Evolutionary conservation across 1,284 basidiomycete species (phyloP).

Genomic region (Pseudozyma tsukubaensis): DNA sequence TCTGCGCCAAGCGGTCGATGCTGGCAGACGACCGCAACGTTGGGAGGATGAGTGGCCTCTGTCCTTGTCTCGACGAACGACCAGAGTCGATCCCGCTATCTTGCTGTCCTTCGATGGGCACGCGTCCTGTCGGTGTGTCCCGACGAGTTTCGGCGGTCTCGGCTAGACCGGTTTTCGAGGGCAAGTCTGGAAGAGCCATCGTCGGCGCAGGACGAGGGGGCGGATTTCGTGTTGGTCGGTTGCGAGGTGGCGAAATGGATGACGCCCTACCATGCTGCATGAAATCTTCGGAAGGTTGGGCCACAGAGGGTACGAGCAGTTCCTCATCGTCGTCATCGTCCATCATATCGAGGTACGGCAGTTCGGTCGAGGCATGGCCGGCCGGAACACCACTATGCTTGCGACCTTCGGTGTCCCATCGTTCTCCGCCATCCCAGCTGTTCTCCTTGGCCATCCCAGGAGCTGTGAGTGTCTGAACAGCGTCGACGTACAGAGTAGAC

Average conservation of each 20-base stretch:
- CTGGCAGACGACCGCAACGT: constrained; percentile 23
- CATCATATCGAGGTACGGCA: constrained; percentile 34
- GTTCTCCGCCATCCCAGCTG: constrained; percentile 46
- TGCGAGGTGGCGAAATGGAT: constrained; percentile 6
- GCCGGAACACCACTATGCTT: constrained; percentile 5
- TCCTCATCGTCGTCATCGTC: constrained; percentile 11
- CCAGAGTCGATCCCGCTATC: not conserved
- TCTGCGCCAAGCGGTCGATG: constrained; percentile 18
- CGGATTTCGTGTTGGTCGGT: constrained; percentile 18
- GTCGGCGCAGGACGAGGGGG: constrained; percentile 35
- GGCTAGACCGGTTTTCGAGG: not conserved
- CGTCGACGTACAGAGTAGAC: not conserved
- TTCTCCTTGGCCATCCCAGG: constrained; percentile 20
- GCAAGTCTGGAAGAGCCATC: constrained; percentile 27
- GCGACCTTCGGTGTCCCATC: constrained; percentile 5
- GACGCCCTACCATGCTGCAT: constrained; percentile 1
- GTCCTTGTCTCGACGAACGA: constrained; percentile 10
- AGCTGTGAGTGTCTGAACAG: not conserved
- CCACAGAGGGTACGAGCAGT: not conserved
- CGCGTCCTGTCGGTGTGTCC: constrained; percentile 4
- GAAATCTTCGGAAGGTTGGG: not conserved
- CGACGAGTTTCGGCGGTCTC: not conserved
- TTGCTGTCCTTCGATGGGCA: constrained; percentile 3
- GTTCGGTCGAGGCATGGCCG: constrained; percentile 5
- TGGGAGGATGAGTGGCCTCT: constrained; percentile 36